Evolutionary conservation across 331 rosid genomes (phyloP), one percentile per base, ranked within the genome.

Genomic region (Pyracantha coccinea): DNA sequence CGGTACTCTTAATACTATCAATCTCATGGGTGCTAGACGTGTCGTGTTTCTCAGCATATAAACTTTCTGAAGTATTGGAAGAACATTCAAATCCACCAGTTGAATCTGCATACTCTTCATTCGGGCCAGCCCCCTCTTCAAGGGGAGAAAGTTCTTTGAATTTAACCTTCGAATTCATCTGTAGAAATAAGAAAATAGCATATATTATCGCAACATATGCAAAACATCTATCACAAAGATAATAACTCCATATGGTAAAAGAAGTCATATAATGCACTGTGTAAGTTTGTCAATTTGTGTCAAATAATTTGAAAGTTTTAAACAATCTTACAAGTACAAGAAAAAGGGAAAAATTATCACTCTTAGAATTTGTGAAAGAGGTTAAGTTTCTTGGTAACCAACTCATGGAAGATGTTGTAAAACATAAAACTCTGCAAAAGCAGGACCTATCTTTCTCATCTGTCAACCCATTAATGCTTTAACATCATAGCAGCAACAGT

Each of bases 21-120:
- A 83, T 79, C 83, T 91, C 97, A 73, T 88, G 90, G 41, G 69
- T 75, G 73, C 89, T 84, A 81, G 88, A 88, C 27, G 83, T 77
- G 67, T 92, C 97, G 82, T 90, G 90, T 86, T 95, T 95, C 78
- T 95, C 99, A 61, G 91, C 87, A 80, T 86, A 90, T 76, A 89
- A 55, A 76, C 97, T 91, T 82, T 75, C 99, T 75, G 99, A 95
- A 76, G 98, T 88, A 82, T 83, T 86, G 72, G 99, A 95, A 35
- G 99, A 95, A 72, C 88, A 96, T 70, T 92, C 98, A 82, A 86
- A 87, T 66, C 97, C 99, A 78, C 75, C 87, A 75, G 90, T 86
- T 44, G 93, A 86, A 78, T 95, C 97, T n/a, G 92, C 88, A 80
- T 75, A 86, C 68, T 95, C 99, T 77, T 88, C 98, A 83, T 83